Base-by-base conservation (phyloP, 2,329 filamentous ascomycete genomes). In the Tolypocladium pustulatum region DNA sequence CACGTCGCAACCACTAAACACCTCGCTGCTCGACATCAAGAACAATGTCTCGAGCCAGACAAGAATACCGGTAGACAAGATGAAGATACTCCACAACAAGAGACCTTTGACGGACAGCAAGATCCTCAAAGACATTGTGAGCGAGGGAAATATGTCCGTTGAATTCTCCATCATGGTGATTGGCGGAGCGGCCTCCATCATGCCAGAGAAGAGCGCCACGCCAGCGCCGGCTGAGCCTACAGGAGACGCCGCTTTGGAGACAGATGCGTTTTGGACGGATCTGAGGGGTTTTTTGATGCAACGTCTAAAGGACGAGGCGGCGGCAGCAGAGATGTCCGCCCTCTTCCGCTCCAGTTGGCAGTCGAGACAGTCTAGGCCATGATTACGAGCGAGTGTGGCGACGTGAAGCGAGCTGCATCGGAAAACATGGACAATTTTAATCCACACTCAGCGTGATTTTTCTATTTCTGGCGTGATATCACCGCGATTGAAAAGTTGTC, bases 131-230 rank as follows among this genome's bases (percentile, higher is more conserved):
- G 92, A 96, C 59, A 69, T 95, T 0, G 65, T 92, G 1, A 79
- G 78, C 0, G 83, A 82, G 52, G 61, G 64, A 0, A 67, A 69
- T 4, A 78, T 65, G 64, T 72, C 65, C 1, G 78, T 93, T 0
- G 91, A 96, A 71, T 86, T 97, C 62, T 85, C 85, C 1, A 82
- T 97, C 58, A 97, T 97, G 91, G 81, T 97, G 25, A 84, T 96
- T 69, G 89, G 88, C 3, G 91, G 90, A 27, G 75, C 76, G 15
- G 75, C 77, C 41, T 77, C 75, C 0, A 75, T 76, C 54, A 71
- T 73, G 57, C 74, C 74, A 37, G 75, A 75, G 59, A 70, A 73
- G 63, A 62, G 65, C n/a, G 67, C 59, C 55, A 76, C 70, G 38
- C 55, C 62, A 20, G 63, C 64, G 4, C 61, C 65, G 17, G 60